Percentiles rank a stretch among this genome's conserved stretches.
Conservation (phyloP, 495 filamentous ascomycete genomes). For the Chaetomium fimeti region DNA sequence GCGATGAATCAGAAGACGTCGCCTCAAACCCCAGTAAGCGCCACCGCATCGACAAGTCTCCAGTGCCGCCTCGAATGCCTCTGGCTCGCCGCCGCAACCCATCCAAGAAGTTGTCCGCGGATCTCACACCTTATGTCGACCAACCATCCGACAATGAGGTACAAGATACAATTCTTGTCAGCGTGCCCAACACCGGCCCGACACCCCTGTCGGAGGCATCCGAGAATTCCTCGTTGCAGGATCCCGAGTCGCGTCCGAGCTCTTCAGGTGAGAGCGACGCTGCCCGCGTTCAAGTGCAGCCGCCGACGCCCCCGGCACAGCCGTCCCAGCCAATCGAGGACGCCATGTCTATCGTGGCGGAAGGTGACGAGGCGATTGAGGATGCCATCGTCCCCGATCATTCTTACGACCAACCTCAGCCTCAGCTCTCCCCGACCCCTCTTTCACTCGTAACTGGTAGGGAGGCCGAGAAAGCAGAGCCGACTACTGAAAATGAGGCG, state of each 20-base stretch:
- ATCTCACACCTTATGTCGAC: constrained; percentile 33
- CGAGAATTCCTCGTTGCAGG: constrained; percentile 26
- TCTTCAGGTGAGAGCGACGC: constrained; percentile 26
- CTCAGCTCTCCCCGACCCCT: not conserved
- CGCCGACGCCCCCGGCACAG: constrained; percentile 24
- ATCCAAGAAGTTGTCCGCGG: constrained; percentile 35
- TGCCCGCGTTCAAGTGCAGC: constrained; percentile 15
- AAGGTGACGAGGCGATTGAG: constrained; percentile 20
- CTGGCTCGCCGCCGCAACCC: constrained; percentile 38
- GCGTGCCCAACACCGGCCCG: constrained; percentile 33
- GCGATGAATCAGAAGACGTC: constrained; percentile 32
- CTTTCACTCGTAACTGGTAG: not conserved
- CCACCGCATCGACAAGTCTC: constrained; percentile 35
- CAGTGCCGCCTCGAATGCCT: constrained; percentile 30
- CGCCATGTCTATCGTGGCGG: constrained; percentile 20
- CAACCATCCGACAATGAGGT: constrained; percentile 45
- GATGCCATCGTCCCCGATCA: constrained; percentile 9
- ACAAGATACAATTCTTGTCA: constrained; percentile 52
- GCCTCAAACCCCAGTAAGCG: constrained; percentile 21
- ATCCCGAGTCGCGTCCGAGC: constrained; percentile 26
- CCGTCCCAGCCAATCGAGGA: constrained; percentile 19
- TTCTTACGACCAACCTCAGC: constrained; percentile 8
- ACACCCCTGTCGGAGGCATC: constrained; percentile 27
- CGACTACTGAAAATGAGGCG: not conserved
- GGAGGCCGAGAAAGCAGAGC: not conserved